Evolutionary conservation across 768 basidiomycete genomes (phyloP).

Genomic region (Cystobasidiopsis lactophilus): DNA sequence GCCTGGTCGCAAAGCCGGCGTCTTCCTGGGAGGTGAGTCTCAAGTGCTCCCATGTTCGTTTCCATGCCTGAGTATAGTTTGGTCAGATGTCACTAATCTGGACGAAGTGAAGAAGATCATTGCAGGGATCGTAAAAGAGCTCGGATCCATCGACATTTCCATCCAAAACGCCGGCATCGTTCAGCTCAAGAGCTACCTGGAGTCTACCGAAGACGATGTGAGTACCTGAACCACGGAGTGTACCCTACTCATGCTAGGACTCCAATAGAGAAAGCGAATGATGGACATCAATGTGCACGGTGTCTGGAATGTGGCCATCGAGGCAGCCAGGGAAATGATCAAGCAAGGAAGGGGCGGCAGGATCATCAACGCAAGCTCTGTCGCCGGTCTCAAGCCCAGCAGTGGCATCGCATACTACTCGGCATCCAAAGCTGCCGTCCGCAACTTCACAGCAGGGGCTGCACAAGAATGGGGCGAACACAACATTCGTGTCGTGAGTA

Average conservation of each 20-base stretch:
- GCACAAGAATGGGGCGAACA: constrained; percentile 12
- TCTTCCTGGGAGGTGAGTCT: constrained; percentile 1
- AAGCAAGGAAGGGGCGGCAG: neutral
- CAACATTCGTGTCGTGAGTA: neutral
- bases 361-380: constrained; percentile 7
- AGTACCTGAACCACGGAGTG: neutral
- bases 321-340: constrained; percentile 12
- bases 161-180: constrained; percentile 12
- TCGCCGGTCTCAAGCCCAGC: constrained; percentile 10
- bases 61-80: too few relatives aligned
- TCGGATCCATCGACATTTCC: constrained; percentile 5
- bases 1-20: constrained; percentile 4
- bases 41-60: neutral
- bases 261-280: constrained; percentile 5
- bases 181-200: too few relatives aligned
- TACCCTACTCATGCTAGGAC: neutral
- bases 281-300: constrained; percentile 9
- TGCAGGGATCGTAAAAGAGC: constrained; percentile 1
- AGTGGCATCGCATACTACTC: constrained; percentile 9
- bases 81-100: neutral
- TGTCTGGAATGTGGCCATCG: constrained; percentile 5
- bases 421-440: constrained; percentile 9
- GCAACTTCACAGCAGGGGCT: constrained; percentile 7
- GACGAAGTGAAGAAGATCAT: constrained; percentile 7
- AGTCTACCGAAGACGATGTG: too few relatives aligned